Percentiles rank a stretch among this genome's conserved stretches.
Evolutionary conservation across 176 grass and related monocot genomes (phyloP).

Genomic region (Ananas comosus): DNA sequence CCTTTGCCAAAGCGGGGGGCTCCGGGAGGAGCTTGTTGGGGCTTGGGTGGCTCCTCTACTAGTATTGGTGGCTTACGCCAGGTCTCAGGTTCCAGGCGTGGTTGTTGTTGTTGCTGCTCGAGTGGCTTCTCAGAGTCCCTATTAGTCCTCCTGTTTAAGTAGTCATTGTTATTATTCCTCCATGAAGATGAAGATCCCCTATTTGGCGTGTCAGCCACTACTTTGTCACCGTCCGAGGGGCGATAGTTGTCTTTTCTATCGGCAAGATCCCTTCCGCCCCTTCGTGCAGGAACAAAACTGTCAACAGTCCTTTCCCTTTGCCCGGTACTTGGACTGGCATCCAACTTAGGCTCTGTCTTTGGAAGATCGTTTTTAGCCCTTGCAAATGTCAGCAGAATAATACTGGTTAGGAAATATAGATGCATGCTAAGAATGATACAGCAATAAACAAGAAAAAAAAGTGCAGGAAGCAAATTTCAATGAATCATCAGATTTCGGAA

Average conservation of each 20-base stretch:
- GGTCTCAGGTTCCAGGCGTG: conserved; percentile 50
- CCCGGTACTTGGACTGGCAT: conserved; percentile 31
- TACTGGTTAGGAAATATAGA: conserved; percentile 1
- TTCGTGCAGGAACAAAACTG: conserved; percentile 37
- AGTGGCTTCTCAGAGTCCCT: conserved; percentile 45
- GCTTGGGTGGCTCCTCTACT: conserved; percentile 40
- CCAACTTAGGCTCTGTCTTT: conserved; percentile 52
- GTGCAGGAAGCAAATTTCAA: neutral
- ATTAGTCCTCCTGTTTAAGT: conserved; percentile 21
- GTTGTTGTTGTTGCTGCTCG: conserved; percentile 29
- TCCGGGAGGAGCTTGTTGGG: conserved; percentile 22
- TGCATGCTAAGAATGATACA: neutral
- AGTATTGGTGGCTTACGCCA: conserved; percentile 62
- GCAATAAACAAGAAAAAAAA: neutral
- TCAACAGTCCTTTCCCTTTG: conserved; percentile 38
- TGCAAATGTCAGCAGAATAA: conserved; percentile 5
- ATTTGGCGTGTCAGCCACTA: conserved; percentile 25
- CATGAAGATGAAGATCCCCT: conserved; percentile 15
- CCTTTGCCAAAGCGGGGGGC: conserved; percentile 52
- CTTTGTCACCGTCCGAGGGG: conserved; percentile 17
- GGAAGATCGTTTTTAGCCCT: conserved; percentile 66
- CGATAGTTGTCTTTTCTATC: conserved; percentile 49
- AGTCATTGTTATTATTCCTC: conserved; percentile 27
- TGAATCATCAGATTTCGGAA: neutral
- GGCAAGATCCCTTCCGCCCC: conserved; percentile 37